Base-by-base conservation (phyloP, 768 basidiomycete species). In the Tephrocybe sp. region DNA sequence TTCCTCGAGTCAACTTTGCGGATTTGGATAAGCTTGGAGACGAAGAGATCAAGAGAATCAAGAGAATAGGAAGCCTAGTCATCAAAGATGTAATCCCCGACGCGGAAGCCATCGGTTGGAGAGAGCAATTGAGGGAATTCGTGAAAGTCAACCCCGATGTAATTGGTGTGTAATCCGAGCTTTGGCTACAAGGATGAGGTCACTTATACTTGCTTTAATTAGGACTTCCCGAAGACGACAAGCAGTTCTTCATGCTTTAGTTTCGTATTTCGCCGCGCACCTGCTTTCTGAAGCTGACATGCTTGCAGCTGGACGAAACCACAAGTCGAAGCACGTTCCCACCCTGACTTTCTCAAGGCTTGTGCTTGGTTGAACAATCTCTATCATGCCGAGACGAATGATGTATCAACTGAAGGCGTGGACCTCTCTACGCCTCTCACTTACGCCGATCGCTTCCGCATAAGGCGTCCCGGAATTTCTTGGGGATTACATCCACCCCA, bases 211-310 rank as follows among this genome's bases (percentile, higher is more conserved):
- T 7, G 38, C 21, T 49, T 22, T 16, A 18, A 9, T n/a, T 34
- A 85, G 83, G 84, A 15, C 46, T 73, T 26, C 84, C 86, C 0
- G 71, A 52, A 5, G 55, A 74, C n/a, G 67, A 88, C 56, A 86
- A 83, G 44, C 86, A 89, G 57, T 87, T 89, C 66, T 88, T 84
- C 66, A 69, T 82, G 59, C 77, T 89, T 41, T 88, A 87, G 86
- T 86, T 56, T n/a, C 44, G 79, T 71, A 24, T 16, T 13, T 44
- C 7, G 18, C 16, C 5, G 22, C 31, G 11, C 31, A 25, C 15
- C 11, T 34, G 12, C 26, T 24, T 1, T 28, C 13, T 15, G 13
- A 28, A 28, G 32, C 50, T 45, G 44, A 24, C n/a, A 25, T 13
- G 19, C 4, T 36, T 44, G 31, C 30, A 74, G 72, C 46, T 73